phyloP scores from a whole-genome alignment of 257 asterid genomes.

The Solanum lycopersicoides region DNA sequence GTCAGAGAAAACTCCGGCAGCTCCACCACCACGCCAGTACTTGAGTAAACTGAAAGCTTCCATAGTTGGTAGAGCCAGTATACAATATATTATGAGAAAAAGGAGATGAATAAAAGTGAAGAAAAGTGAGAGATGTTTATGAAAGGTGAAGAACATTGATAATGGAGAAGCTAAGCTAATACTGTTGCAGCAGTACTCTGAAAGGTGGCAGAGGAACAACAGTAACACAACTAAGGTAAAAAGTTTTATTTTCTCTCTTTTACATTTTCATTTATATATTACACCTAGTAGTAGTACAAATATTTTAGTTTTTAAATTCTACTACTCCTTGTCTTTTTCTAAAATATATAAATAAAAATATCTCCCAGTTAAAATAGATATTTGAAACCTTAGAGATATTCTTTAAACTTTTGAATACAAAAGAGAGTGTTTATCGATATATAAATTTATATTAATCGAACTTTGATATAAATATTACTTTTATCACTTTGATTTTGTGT shows the following conservation, averaged over 20 bases:
- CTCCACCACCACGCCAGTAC: constrained; percentile 31
- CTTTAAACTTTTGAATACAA: too few species aligned
- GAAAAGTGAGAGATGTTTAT: neutral
- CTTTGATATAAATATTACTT: too few species aligned
- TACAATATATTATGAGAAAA: neutral
- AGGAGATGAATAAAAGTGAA: neutral
- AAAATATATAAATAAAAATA: neutral
- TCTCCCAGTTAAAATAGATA: neutral
- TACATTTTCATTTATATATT: neutral
- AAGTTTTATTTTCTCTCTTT: neutral
- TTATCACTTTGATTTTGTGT: too few species aligned
- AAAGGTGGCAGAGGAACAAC: neutral
- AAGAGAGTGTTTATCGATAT: too few species aligned
- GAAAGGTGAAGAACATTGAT: neutral
- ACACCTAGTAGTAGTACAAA: neutral
- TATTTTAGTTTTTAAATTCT: neutral
- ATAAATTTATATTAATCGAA: too few species aligned
- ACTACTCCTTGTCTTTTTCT: neutral
- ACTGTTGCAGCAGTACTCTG: neutral
- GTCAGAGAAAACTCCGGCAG: neutral
- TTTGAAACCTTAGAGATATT: neutral
- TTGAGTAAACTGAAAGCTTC: constrained; percentile 35
- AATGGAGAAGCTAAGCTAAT: neutral
- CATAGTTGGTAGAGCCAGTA: constrained; percentile 39
- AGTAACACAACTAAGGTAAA: neutral